phyloP scores from a whole-genome alignment of 1,284 basidiomycete genomes.

The Cutaneotrichosporon sp. region DNA sequence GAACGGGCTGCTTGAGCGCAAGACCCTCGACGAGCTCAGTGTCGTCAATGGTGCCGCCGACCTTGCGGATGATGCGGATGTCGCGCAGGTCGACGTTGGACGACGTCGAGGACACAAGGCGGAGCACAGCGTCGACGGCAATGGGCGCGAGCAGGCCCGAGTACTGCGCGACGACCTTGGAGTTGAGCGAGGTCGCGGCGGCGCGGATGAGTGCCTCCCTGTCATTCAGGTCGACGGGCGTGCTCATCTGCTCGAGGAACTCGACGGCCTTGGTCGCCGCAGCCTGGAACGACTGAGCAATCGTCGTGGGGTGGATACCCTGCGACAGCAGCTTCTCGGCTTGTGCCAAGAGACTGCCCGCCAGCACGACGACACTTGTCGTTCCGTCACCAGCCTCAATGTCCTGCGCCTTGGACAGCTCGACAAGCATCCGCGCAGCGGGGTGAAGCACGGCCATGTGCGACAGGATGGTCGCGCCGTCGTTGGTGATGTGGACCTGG shows the following conservation, averaged over 20 bases:
- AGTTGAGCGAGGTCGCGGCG: conserved; percentile 92
- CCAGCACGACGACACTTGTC: conserved; percentile 96
- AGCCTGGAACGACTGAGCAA: conserved; percentile 91
- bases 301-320: conserved; percentile 94
- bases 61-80: conserved; percentile 95
- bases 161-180: conserved; percentile 99
- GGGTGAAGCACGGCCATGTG: conserved; percentile 97
- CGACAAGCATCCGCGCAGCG: conserved; percentile 97
- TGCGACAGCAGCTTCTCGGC: conserved; percentile 97
- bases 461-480: conserved; percentile 96
- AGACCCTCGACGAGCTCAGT: conserved; percentile 96
- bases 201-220: conserved; percentile 80
- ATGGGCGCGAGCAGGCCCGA: conserved; percentile 96
- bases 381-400: conserved; percentile 98
- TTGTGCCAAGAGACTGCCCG: conserved; percentile 84
- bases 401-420: conserved; percentile 96
- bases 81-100: conserved; percentile 95
- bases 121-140: conserved; percentile 91
- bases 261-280: conserved; percentile 92
- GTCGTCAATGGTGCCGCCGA: conserved; percentile 98
- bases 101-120: conserved; percentile 75
- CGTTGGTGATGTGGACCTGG: conserved; percentile 97
- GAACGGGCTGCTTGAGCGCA: conserved; percentile 91
- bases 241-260: conserved; percentile 86
- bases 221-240: conserved; percentile 87